Percentiles rank a stretch among this genome's conserved stretches.
Evolutionary conservation across 1,139 yeast species (phyloP).

Genomic region (Diutina catenulata): DNA sequence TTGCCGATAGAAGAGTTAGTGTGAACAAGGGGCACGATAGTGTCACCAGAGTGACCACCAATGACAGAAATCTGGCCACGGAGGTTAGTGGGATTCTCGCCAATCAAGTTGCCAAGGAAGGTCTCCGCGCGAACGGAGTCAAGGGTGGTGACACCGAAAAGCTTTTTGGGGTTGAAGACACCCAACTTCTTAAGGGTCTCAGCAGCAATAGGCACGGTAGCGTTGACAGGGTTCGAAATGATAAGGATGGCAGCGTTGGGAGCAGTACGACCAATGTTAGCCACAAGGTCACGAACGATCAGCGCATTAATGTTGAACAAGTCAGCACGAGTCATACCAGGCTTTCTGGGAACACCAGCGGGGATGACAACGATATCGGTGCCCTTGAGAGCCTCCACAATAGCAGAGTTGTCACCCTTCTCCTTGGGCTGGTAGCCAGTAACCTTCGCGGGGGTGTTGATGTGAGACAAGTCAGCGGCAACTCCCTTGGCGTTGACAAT

Average conservation of each 20-base stretch:
- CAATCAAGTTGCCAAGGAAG: constrained; percentile 28
- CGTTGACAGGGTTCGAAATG: constrained; percentile 66
- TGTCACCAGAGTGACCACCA: constrained; percentile 73
- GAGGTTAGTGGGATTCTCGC: constrained; percentile 24
- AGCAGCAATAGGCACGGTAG: constrained; percentile 67
- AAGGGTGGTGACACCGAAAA: constrained; percentile 65
- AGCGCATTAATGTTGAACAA: constrained; percentile 64
- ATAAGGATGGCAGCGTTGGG: constrained; percentile 57
- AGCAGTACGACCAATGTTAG: constrained; percentile 42
- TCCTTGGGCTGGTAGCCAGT: constrained; percentile 49
- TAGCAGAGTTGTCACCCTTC: constrained; percentile 36
- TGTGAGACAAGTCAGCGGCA: constrained; percentile 65
- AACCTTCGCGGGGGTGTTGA: constrained; percentile 47
- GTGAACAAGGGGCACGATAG: constrained; percentile 47
- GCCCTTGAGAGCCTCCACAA: constrained; percentile 38
- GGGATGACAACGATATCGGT: constrained; percentile 57
- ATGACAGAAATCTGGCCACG: constrained; percentile 46
- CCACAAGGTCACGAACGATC: constrained; percentile 49
- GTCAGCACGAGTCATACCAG: constrained; percentile 74
- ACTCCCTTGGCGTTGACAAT: constrained; percentile 61
- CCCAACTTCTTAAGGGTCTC: constrained; percentile 52
- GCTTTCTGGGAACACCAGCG: constrained; percentile 78
- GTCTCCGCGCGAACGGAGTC: constrained; percentile 58
- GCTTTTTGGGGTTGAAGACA: constrained; percentile 50
- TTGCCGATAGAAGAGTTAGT: constrained; percentile 16